Conservation (phyloP, 179 eudicot species). For the Drosera spatulata region DNA sequence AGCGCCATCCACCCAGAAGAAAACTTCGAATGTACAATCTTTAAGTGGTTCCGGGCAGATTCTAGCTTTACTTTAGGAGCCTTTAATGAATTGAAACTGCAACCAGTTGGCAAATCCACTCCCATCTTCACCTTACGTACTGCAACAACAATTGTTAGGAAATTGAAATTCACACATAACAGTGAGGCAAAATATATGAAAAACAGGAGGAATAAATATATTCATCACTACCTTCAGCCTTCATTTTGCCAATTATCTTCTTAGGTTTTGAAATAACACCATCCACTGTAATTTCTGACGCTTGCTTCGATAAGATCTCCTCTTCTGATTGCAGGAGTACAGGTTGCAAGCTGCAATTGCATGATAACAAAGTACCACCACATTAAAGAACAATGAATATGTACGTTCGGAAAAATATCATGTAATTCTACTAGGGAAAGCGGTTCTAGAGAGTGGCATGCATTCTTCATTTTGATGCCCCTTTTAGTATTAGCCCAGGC, state of each 20-base stretch:
- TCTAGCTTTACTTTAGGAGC: slow-evolving; percentile 57
- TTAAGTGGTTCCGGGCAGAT: slow-evolving; percentile 34
- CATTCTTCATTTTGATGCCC: no score
- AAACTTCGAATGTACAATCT: slow-evolving; percentile 46
- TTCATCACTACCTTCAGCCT: slow-evolving; percentile 70
- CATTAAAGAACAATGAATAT: not conserved
- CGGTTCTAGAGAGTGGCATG: no score
- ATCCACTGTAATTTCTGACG: slow-evolving; percentile 53
- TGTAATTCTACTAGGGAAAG: no score
- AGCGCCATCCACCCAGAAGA: slow-evolving; percentile 76
- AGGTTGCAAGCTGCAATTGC: slow-evolving; percentile 51
- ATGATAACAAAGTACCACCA: not conserved
- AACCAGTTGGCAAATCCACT: slow-evolving; percentile 87
- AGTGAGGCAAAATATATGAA: not conserved
- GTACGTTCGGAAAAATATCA: not conserved
- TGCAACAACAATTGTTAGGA: slow-evolving; percentile 27
- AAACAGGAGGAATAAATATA: not conserved
- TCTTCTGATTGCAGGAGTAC: slow-evolving; percentile 86
- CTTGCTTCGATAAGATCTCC: slow-evolving; percentile 56
- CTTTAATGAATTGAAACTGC: slow-evolving; percentile 54
- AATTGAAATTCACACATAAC: not conserved
- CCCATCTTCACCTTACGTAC: slow-evolving; percentile 95
- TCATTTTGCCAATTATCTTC: slow-evolving; percentile 93
- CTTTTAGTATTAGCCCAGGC: no score
- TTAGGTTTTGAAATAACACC: slow-evolving; percentile 75